Base-by-base conservation (phyloP, 176 grass and related monocot species). In the Eleusine coracana region DNA sequence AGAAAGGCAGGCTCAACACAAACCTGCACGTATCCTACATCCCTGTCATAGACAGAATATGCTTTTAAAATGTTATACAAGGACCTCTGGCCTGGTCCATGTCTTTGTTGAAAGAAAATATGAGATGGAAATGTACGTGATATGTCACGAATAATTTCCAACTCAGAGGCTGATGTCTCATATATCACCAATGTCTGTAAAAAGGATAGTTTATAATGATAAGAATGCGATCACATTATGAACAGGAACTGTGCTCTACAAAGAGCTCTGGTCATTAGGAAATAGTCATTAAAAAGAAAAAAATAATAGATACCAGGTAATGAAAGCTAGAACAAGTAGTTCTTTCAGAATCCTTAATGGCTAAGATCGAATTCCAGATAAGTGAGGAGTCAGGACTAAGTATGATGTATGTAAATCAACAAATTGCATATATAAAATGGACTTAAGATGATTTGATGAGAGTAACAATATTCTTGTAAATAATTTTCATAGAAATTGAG, bases 1-100 rank as follows among this genome's bases (percentile, higher is more conserved):
- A 88, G 11, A 59, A 28, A 14, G 15, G 16, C 20, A 3, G 52
- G 29, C 5, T 75, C 9, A 83, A 81, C 61, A 90, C 81, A 73
- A 85, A 98, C 96, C 96, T 98, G 96, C 71, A 98, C 96, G 45
- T 95, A 98, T 80, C 96, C 96, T 86, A 98, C 93, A 51, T 95
- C 92, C 87, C 92, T 91, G 46, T 98, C 96, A 85, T 93, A 98
- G 34, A 98, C 91, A 48, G 96, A 95, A 74, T 98, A 98, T 7
- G 96, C 96, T 86, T 98, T 98, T 78, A 98, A 82, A 86, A 98
- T 90, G 59, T 98, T 98, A 79, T 98, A 98, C 54, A 98, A 71
- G 34, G 96, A 93, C 84, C 93, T 95, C 80, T 98, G 96, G 38
- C 96, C 96, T 36, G 87, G 96, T 12, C 96, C 96, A 91, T 98